phyloP scores from a whole-genome alignment of 2,329 filamentous ascomycete species.

The Akanthomyces muscarius region DNA sequence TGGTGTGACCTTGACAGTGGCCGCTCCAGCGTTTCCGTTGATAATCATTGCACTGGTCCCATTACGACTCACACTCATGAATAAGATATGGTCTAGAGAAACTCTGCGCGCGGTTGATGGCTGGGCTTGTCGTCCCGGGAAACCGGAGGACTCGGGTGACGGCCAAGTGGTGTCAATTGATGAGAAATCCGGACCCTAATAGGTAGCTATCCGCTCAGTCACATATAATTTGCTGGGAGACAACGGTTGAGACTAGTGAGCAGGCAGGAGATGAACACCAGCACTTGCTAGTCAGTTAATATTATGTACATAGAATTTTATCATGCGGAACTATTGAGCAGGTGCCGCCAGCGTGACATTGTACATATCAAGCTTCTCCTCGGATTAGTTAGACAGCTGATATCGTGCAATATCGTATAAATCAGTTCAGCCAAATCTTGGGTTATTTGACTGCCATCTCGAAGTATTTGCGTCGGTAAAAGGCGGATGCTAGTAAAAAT shows the following conservation, averaged over 20 bases:
- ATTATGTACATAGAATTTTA: slow-evolving; percentile 11
- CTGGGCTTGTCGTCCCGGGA: slow-evolving; percentile 49
- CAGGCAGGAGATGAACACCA: background rate
- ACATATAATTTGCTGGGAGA: background rate
- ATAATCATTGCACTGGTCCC: slow-evolving; percentile 63
- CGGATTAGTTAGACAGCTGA: background rate
- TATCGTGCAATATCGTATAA: background rate
- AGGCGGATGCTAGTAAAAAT: background rate
- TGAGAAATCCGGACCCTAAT: slow-evolving; percentile 10
- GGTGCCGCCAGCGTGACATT: background rate
- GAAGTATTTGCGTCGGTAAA: background rate
- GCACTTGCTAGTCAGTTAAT: background rate
- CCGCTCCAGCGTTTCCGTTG: slow-evolving; percentile 59
- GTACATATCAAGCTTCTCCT: background rate
- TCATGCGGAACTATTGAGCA: slow-evolving; percentile 14
- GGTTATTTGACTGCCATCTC: background rate
- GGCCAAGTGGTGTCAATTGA: background rate
- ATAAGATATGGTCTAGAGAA: slow-evolving; percentile 54
- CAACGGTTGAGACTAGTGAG: background rate
- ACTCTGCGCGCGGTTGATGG: slow-evolving; percentile 46
- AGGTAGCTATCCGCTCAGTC: too few relatives aligned
- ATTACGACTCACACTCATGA: slow-evolving; percentile 57
- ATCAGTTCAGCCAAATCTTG: background rate
- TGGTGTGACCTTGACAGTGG: slow-evolving; percentile 58
- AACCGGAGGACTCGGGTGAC: slow-evolving; percentile 43